phyloP scores from a whole-genome alignment of 257 asterid genomes.

The Mitragyna speciosa region DNA sequence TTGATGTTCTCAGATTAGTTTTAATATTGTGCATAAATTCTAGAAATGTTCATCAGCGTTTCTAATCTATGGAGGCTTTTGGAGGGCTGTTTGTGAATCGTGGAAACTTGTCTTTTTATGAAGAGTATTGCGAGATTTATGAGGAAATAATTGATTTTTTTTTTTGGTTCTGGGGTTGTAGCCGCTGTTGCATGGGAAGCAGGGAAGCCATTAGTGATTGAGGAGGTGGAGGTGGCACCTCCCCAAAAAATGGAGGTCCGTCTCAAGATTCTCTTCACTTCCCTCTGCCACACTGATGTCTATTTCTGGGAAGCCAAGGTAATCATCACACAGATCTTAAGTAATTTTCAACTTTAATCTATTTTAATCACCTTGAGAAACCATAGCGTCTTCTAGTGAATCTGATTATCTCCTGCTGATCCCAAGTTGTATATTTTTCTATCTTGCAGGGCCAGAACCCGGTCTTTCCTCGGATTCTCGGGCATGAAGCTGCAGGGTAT shows the following conservation, averaged over 20 bases:
- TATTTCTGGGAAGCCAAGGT: conserved; percentile 97
- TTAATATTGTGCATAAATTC: neutral
- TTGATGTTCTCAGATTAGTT: no score
- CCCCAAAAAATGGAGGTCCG: conserved; percentile 94
- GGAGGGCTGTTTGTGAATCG: no score
- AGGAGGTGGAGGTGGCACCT: conserved; percentile 89
- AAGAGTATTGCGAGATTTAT: no score
- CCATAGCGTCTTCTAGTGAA: no score
- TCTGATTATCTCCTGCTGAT: no score
- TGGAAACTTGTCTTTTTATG: no score
- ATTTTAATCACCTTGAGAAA: no score
- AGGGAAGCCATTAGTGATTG: conserved; percentile 78
- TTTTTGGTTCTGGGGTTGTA: conserved; percentile 8
- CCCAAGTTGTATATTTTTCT: no score
- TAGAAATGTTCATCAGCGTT: neutral
- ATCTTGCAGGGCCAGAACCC: conserved; percentile 60
- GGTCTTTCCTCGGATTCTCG: conserved; percentile 68
- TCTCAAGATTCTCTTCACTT: conserved; percentile 67
- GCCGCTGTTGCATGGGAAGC: conserved; percentile 97
- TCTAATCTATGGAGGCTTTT: no score
- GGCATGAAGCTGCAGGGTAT: conserved; percentile 92
- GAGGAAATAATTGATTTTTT: no score
- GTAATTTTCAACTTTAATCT: no score
- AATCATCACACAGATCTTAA: neutral
- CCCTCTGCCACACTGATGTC: conserved; percentile 90